Evolutionary conservation across 2,329 filamentous ascomycete genomes (phyloP).

Genomic region (Coniochaeta hoffmannii): DNA sequence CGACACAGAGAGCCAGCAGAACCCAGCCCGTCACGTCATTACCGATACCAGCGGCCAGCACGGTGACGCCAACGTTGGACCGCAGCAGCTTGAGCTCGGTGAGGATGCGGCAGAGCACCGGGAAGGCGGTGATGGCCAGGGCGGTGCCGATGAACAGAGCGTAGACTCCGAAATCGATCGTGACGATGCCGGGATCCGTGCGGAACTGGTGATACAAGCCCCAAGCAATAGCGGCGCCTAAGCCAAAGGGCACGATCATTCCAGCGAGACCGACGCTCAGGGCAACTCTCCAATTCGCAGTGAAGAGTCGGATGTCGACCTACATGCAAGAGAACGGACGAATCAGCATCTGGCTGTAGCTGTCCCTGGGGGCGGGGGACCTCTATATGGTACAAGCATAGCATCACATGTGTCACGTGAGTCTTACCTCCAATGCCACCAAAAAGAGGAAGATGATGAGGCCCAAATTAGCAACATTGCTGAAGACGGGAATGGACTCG

Average conservation of each 20-base stretch:
- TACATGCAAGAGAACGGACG: neutral
- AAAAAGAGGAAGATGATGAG: conserved; percentile 81
- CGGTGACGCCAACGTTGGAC: conserved; percentile 80
- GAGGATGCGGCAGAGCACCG: conserved; percentile 87
- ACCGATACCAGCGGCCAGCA: conserved; percentile 82
- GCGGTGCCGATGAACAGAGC: conserved; percentile 81
- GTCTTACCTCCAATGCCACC: conserved; percentile 62
- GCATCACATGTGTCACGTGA: neutral
- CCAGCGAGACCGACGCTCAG: conserved; percentile 70
- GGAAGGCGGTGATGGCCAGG: conserved; percentile 85
- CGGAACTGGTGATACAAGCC: conserved; percentile 72
- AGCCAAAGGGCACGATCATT: conserved; percentile 74
- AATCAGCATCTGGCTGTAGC: neutral
- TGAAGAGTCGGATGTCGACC: conserved; percentile 66
- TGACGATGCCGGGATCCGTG: conserved; percentile 26
- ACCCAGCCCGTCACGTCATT: conserved; percentile 94
- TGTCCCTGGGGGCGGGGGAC: no score
- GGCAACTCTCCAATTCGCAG: conserved; percentile 75
- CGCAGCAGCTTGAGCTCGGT: conserved; percentile 81
- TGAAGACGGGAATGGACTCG: conserved; percentile 66
- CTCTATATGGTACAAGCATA: no score
- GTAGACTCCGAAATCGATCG: conserved; percentile 47
- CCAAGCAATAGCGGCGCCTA: conserved; percentile 74
- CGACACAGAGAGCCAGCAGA: conserved; percentile 84
- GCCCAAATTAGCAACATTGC: conserved; percentile 74